phyloP scores from a whole-genome alignment of 2,329 filamentous ascomycete species.

The Esteya vermicola region DNA sequence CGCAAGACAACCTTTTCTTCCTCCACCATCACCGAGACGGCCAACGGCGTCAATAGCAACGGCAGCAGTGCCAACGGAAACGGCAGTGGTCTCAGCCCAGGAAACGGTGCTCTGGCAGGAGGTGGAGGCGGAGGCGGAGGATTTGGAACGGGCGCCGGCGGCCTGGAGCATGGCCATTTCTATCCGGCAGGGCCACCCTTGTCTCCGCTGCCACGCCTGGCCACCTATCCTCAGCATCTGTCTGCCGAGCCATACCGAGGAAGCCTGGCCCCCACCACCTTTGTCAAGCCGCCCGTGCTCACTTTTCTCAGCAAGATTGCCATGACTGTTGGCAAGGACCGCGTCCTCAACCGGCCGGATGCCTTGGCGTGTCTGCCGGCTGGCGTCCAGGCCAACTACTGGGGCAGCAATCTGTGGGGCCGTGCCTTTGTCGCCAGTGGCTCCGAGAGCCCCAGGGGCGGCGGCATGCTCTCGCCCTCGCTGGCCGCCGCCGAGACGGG shows the following conservation, averaged over 20 bases:
- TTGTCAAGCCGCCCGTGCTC: constrained; percentile 68
- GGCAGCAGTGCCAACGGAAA: not conserved
- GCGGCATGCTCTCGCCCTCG: no score
- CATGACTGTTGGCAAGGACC: constrained; percentile 66
- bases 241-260: not conserved
- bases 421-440: constrained; percentile 11
- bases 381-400: constrained; percentile 82
- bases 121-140: constrained; percentile 50
- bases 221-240: not conserved
- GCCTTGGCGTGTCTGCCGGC: constrained; percentile 61
- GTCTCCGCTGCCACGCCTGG: no score
- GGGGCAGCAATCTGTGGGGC: constrained; percentile 75
- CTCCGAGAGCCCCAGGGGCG: no score
- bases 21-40: not conserved
- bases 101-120: constrained; percentile 17
- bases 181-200: no score
- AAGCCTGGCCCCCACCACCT: constrained; percentile 59
- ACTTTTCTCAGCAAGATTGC: constrained; percentile 81
- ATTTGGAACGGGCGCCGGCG: not conserved
- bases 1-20: constrained; percentile 51
- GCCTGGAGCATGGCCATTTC: no score
- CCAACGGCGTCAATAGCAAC: not conserved
- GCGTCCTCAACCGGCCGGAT: constrained; percentile 46
- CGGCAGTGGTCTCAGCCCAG: constrained; percentile 15
- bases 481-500: no score